Evolutionary conservation across 2,329 filamentous ascomycete species (phyloP).

Genomic region (Dactylellina parvicollis): DNA sequence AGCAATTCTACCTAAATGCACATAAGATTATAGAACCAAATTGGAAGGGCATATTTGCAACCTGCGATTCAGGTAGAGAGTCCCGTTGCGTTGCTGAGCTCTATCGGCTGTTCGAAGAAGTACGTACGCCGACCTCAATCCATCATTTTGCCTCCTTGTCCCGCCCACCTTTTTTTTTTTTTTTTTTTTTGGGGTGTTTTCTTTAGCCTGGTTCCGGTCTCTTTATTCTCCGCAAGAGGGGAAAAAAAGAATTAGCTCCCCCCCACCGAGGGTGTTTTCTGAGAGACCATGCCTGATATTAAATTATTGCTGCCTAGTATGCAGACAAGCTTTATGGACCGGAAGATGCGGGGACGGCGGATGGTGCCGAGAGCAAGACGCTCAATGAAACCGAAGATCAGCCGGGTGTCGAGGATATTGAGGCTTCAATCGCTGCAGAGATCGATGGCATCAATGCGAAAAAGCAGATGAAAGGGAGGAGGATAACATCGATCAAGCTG

Average conservation of each 20-base stretch:
- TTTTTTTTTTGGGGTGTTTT: too few relatives aligned
- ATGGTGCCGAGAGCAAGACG: constrained; percentile 63
- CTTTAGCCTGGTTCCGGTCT: constrained; percentile 18
- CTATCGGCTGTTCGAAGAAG: constrained; percentile 57
- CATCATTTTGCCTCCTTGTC: constrained; percentile 10
- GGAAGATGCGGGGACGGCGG: constrained; percentile 59
- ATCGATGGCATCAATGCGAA: constrained; percentile 70
- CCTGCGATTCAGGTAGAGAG: constrained; percentile 57
- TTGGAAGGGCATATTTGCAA: constrained; percentile 58
- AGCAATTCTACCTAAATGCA: constrained; percentile 46
- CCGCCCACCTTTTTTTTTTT: constrained; percentile 5
- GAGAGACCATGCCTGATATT: constrained; percentile 35
- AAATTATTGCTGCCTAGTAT: constrained; percentile 53
- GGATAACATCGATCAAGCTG: constrained; percentile 67
- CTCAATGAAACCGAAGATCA: constrained; percentile 51
- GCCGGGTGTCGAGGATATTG: constrained; percentile 70
- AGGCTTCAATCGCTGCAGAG: constrained; percentile 76
- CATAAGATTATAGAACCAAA: constrained; percentile 55
- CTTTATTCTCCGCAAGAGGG: constrained; percentile 29
- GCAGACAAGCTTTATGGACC: constrained; percentile 54
- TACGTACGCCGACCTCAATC: constrained; percentile 44
- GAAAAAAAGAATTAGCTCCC: neutral
- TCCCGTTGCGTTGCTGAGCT: constrained; percentile 57
- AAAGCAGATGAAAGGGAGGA: constrained; percentile 64
- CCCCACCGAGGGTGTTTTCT: constrained; percentile 25